These are phyloP conservation scores for Pistacia vera DNA, from an alignment of 345 rosid species.

Conservation along the genomic window DNA sequence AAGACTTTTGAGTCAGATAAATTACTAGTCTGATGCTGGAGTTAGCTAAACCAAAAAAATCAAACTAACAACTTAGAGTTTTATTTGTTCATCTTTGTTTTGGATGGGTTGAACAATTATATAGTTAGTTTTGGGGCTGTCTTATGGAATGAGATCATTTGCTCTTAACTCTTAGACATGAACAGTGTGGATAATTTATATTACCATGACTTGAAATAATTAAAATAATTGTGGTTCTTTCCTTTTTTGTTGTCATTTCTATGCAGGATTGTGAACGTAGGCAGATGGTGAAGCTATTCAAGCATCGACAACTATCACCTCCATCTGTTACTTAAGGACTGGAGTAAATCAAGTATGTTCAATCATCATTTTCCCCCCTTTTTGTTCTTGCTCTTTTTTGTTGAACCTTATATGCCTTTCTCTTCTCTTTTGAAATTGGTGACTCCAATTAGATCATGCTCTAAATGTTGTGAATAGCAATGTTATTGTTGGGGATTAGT, in stretches of 20 bases:
- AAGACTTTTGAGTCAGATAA: background rate
- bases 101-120: background rate
- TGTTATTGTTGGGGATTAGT: too few relatives aligned
- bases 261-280: slow-evolving; percentile 90
- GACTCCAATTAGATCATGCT: background rate
- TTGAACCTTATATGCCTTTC: background rate
- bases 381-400: background rate
- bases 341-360: slow-evolving; percentile 34
- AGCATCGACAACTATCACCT: slow-evolving; percentile 52
- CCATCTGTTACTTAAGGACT: slow-evolving; percentile 38
- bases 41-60: background rate
- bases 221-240: background rate
- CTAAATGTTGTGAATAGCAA: background rate
- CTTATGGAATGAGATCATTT: background rate
- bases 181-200: background rate
- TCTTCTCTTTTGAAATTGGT: background rate
- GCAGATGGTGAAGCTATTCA: slow-evolving; percentile 64
- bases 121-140: slow-evolving; percentile 8
- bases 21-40: background rate
- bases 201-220: background rate
- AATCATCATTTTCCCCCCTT: background rate
- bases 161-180: background rate
- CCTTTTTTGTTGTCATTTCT: slow-evolving; percentile 12
- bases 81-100: background rate
- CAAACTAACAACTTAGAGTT: background rate